These are phyloP conservation scores for Peniophora sp. DNA, from an alignment of 1,284 basidiomycete genomes.

Conservation along the genomic window DNA sequence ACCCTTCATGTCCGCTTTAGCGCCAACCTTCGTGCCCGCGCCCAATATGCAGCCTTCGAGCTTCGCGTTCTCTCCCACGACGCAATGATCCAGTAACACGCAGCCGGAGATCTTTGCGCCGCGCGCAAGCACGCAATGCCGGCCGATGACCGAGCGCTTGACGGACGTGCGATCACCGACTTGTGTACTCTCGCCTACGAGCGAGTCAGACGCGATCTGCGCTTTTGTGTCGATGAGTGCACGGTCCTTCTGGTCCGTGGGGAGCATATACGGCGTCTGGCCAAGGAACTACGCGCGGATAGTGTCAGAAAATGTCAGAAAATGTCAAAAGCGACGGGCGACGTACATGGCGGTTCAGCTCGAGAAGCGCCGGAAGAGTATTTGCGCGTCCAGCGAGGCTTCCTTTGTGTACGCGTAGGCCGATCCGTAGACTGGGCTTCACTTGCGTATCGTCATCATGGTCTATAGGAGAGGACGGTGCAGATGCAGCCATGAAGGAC, in stretches of 20 bases:
- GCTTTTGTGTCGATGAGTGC: constrained; percentile 69
- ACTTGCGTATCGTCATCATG: constrained; percentile 24
- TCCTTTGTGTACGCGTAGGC: constrained; percentile 50
- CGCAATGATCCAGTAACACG: constrained; percentile 85
- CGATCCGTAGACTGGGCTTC: constrained; percentile 47
- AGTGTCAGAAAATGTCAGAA: constrained; percentile 2
- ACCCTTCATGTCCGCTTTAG: constrained; percentile 70
- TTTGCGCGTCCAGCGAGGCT: constrained; percentile 75
- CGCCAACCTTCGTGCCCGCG: constrained; percentile 73
- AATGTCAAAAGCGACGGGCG: constrained; percentile 3
- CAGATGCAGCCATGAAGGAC: too few relatives aligned
- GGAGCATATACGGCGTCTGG: constrained; percentile 43
- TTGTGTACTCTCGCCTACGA: constrained; percentile 75
- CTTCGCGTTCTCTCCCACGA: constrained; percentile 86
- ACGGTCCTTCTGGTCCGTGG: constrained; percentile 52
- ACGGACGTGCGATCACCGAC: constrained; percentile 82
- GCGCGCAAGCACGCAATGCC: constrained; percentile 84
- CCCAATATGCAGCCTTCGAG: constrained; percentile 88
- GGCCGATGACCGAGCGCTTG: constrained; percentile 85
- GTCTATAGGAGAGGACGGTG: constrained; percentile 33
- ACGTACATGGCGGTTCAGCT: constrained; percentile 73
- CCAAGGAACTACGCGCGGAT: constrained; percentile 39
- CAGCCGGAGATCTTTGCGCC: constrained; percentile 83
- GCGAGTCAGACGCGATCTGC: constrained; percentile 81
- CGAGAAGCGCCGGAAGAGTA: constrained; percentile 75